phyloP scores from a whole-genome alignment of 306 rosid genomes.

The Vigna mungo region DNA sequence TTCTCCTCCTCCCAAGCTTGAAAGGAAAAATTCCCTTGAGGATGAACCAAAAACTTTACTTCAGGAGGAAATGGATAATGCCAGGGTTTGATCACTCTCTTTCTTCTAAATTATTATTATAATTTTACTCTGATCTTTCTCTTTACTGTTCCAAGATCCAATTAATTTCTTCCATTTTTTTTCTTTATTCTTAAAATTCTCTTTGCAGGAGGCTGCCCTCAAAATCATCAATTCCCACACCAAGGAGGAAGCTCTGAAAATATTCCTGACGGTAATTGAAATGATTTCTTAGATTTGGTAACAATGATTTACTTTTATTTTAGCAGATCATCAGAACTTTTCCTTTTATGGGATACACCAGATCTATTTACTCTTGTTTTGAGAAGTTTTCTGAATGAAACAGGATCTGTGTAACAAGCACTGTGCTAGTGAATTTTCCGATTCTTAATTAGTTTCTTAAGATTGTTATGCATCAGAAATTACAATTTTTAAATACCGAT shows the following conservation, averaged over 20 bases:
- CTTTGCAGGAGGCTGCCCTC: slow-evolving; percentile 47
- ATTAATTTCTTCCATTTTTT: background rate
- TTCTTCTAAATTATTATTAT: background rate
- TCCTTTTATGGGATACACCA: background rate
- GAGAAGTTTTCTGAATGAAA: slow-evolving; percentile 13
- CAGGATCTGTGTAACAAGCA: slow-evolving; percentile 19
- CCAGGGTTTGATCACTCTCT: slow-evolving; percentile 45
- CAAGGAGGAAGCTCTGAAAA: slow-evolving; percentile 51
- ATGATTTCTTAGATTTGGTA: background rate
- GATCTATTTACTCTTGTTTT: background rate
- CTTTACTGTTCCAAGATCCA: background rate
- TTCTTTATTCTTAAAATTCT: background rate
- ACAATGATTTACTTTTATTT: background rate
- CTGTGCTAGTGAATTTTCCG: background rate
- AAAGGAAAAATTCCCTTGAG: slow-evolving; percentile 50
- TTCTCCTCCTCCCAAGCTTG: slow-evolving; percentile 36
- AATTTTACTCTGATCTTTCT: background rate
- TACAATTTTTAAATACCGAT: background rate
- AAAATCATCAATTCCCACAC: slow-evolving; percentile 42
- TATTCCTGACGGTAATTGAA: slow-evolving; percentile 47
- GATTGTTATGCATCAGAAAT: background rate
- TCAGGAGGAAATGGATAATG: slow-evolving; percentile 42
- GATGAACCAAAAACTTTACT: slow-evolving; percentile 57
- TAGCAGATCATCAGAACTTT: background rate
- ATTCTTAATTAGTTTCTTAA: background rate